Evolutionary conservation across 2,329 filamentous ascomycete genomes (phyloP).

Genomic region (Ceratocystis destructans): DNA sequence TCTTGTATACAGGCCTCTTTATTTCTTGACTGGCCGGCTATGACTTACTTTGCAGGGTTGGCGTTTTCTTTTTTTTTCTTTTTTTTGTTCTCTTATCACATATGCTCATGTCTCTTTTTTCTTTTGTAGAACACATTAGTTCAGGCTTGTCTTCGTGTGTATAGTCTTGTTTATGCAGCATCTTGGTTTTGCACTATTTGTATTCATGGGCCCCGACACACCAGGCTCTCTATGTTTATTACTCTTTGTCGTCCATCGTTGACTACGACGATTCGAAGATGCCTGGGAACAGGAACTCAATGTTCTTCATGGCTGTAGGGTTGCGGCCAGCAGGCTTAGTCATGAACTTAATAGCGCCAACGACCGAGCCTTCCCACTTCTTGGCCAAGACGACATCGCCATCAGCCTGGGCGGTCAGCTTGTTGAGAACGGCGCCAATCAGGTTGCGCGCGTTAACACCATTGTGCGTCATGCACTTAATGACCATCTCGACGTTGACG

Average conservation of each 20-base stretch:
- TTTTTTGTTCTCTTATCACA: background rate
- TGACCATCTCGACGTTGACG: slow-evolving; percentile 93
- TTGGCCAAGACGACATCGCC: slow-evolving; percentile 61
- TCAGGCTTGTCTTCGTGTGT: background rate
- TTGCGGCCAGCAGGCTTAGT: slow-evolving; percentile 65
- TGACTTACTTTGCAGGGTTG: background rate
- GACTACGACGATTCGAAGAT: slow-evolving; percentile 30
- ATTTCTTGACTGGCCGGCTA: background rate
- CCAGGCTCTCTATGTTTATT: background rate
- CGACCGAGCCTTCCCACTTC: slow-evolving; percentile 63
- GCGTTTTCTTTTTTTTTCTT: background rate
- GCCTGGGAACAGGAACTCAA: slow-evolving; percentile 78
- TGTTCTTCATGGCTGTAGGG: slow-evolving; percentile 60
- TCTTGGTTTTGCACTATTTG: background rate
- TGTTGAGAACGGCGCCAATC: slow-evolving; percentile 75
- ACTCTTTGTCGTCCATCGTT: background rate
- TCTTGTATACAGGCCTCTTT: background rate
- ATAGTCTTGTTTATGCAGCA: slow-evolving; percentile 3
- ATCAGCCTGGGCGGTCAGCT: slow-evolving; percentile 66
- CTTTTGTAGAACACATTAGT: background rate
- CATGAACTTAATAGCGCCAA: slow-evolving; percentile 67
- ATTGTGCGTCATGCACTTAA: slow-evolving; percentile 92
- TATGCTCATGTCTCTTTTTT: background rate
- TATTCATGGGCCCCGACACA: background rate
- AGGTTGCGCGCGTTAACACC: slow-evolving; percentile 73